Evolutionary conservation across 2,329 filamentous ascomycete species (phyloP).

Genomic region (Pseudogymnoascus sp.): DNA sequence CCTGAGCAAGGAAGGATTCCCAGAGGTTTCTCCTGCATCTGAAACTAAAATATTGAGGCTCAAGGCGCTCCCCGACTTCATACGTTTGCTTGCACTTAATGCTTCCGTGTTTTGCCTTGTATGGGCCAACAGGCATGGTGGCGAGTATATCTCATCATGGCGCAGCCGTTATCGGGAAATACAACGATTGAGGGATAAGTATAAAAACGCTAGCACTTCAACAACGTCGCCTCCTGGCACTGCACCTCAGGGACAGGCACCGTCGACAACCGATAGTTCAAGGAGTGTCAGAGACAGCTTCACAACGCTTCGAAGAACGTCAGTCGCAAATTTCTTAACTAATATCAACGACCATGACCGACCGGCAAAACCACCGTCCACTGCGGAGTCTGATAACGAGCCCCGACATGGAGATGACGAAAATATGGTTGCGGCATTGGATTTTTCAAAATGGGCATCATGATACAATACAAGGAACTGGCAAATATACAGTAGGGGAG

Average conservation of each 20-base stretch:
- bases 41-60: slow-evolving; percentile 84
- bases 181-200: slow-evolving; percentile 67
- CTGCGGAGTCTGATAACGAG: slow-evolving; percentile 45
- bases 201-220: slow-evolving; percentile 31
- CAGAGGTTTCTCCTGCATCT: slow-evolving; percentile 81
- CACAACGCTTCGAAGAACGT: slow-evolving; percentile 53
- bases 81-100: slow-evolving; percentile 83
- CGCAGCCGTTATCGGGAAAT: slow-evolving; percentile 80
- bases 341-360: slow-evolving; percentile 49
- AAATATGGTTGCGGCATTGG: slow-evolving; percentile 26
- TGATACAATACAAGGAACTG: background rate
- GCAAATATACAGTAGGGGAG: slow-evolving; percentile 3
- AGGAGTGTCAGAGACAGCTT: slow-evolving; percentile 52
- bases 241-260: slow-evolving; percentile 14
- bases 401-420: slow-evolving; percentile 25
- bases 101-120: slow-evolving; percentile 88
- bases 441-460: slow-evolving; percentile 30
- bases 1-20: slow-evolving; percentile 80
- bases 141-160: slow-evolving; percentile 85
- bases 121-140: slow-evolving; percentile 71
- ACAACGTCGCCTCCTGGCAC: slow-evolving; percentile 19
- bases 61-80: slow-evolving; percentile 73
- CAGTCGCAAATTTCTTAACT: slow-evolving; percentile 58
- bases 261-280: slow-evolving; percentile 26
- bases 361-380: slow-evolving; percentile 50